Evolutionary conservation across 2,329 filamentous ascomycete genomes (phyloP), one percentile per base, ranked within the genome.

Genomic region (Neoscytalidium dimidiatum): DNA sequence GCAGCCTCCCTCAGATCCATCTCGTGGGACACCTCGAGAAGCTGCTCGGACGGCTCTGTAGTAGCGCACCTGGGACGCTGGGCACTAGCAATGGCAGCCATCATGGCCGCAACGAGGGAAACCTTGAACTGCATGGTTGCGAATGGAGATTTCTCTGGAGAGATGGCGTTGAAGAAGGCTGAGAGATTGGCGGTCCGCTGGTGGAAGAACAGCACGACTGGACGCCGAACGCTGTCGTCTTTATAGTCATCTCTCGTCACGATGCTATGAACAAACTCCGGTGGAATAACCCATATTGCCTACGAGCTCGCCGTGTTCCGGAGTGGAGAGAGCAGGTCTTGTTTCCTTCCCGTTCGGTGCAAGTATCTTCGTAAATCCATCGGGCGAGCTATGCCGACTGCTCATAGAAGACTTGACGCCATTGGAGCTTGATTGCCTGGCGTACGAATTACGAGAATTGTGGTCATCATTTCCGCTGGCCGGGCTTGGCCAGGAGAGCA

Each of bases 51-150:
- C 6, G 53, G 53, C 53, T 58, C 53, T 3, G 33, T n/a, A 29
- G 53, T 23, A 29, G 14, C 53, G 53, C 23, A 28, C 3, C 31
- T 14, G 38, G 21, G 21, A 5, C 26, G 4, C 2, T 11, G 35
- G 17, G 53, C 53, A 4, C 29, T 3, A n/a, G 38, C 53, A 23
- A 38, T 44, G 38, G 26, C 38, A 8, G 53, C 53, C 35, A 58
- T 44, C 21, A 31, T 5, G 53, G 21, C 48, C 14, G 48, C 38
- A 17, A 58, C 4, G 38, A 58, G 6, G 3, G 53, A 31, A 4
- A 23, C 19, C 53, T 58, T 44, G 53, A 58, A 58, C 17, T 43
- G 17, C 53, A 58, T 58, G 35, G 35, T 23, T 58, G 53, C n/a
- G 33, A 23, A 28, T 19, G 13, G 5, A 4, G 17, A 13, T 7